Percentiles rank a stretch among this genome's conserved stretches.
These are phyloP conservation scores for Micractinium conductrix DNA, from an alignment of 139 green algal species.

Conservation along the genomic window DNA sequence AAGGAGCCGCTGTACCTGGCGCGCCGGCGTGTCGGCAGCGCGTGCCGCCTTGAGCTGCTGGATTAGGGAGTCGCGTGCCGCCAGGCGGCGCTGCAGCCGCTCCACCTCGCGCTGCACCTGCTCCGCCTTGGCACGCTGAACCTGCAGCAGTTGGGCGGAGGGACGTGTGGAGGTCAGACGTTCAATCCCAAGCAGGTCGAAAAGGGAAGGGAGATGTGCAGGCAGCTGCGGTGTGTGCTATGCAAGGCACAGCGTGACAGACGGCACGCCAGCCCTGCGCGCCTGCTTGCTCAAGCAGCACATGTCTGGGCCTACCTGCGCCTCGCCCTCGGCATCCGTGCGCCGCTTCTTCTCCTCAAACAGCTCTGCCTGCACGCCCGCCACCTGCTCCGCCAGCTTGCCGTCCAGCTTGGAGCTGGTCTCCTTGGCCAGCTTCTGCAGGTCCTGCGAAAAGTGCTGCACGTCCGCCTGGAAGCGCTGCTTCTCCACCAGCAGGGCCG, in stretches of 20 bases:
- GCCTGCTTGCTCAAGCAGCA: too few species aligned
- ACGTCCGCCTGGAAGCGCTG: slow-evolving; percentile 21
- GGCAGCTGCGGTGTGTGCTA: too few species aligned
- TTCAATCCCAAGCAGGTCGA: neutral
- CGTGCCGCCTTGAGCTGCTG: slow-evolving; percentile 28
- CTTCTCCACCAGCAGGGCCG: slow-evolving; percentile 12
- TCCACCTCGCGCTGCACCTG: slow-evolving; percentile 37
- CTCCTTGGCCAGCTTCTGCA: slow-evolving; percentile 21
- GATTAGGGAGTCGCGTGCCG: slow-evolving; percentile 5
- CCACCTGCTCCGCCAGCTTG: slow-evolving; percentile 30
- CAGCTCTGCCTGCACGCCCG: slow-evolving; percentile 9
- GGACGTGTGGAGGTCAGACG: too few species aligned
- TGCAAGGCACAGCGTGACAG: too few species aligned
- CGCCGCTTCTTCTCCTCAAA: slow-evolving; percentile 24
- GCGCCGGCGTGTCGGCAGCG: neutral
- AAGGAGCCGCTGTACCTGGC: neutral
- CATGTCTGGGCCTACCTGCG: slow-evolving; percentile 13
- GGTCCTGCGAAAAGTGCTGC: slow-evolving; percentile 33
- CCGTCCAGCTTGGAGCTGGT: slow-evolving; percentile 14
- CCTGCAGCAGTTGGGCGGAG: neutral
- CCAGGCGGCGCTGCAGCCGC: slow-evolving; percentile 27
- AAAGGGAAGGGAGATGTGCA: neutral
- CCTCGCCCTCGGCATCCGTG: slow-evolving; percentile 8
- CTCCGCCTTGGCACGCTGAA: slow-evolving; percentile 12
- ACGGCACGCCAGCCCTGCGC: too few species aligned